Base-by-base conservation (phyloP, 2,329 filamentous ascomycete genomes). In the Colletotrichum ledebouriae region DNA sequence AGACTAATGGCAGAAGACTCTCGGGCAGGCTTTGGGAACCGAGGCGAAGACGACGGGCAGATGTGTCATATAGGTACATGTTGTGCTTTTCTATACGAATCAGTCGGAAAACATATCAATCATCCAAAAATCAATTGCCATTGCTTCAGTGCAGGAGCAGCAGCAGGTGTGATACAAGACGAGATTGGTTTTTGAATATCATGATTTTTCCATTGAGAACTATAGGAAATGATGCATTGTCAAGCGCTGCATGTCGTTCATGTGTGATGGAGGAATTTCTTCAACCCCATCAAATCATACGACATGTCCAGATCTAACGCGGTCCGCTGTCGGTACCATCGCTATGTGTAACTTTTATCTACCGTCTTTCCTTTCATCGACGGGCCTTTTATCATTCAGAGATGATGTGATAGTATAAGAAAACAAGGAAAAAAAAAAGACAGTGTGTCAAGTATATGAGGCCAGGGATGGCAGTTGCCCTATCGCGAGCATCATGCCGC, bases 391-490 rank as follows among this genome's bases (percentile, higher is more conserved):
- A 37, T 42, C 9, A 37, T 29, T 58, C 15, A 5, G 22, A 41
- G 57, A 59, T 37, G 34, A 57, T 50, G 25, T 53, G 29, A 53
- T 25, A 66, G 67, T 65, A 65, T 41, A 71, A 52, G 41, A 42
- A 69, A 73, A 72, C 72, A 71, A 59, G 12, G 17, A 71, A 52
- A 34, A 42, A 69, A 46, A 53, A 41, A 6, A 41, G 58, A 44
- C 15, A 42, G 52, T 34, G 41, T 42, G 39, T 29, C 55, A 39
- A 22, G 37, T 63, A 15, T 58, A 39, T 63, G 76, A 81, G 81
- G 81, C 80, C 81, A 83, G 81, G 81, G 80, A 79, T 80, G 78
- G 76, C 75, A 72, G 63, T 69, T 42, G 61, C 50, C 63, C 59
- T 33, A 29, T 72, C 67, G 68, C 71, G 63, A 59, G 72, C 39